Conservation (phyloP, 495 filamentous ascomycete genomes). For the Daldinia bambusicola region DNA sequence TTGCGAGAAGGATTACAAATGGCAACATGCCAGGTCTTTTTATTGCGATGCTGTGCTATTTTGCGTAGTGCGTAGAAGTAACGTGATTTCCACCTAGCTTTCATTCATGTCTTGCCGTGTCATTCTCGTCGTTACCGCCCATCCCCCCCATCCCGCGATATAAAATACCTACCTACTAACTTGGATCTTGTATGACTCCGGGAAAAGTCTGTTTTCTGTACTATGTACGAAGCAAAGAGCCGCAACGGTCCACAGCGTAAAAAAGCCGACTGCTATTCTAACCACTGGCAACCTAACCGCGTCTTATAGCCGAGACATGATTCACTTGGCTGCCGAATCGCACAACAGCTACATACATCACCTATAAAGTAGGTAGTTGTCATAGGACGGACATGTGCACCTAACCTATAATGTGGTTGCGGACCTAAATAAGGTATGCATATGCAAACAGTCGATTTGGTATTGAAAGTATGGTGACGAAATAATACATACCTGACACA, state of each 20-base stretch:
- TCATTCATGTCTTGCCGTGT: no score
- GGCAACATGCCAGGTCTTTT: slow-evolving; percentile 24
- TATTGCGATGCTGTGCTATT: background rate
- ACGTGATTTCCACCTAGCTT: background rate
- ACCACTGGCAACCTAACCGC: no score
- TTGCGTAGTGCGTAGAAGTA: background rate
- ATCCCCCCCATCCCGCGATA: no score
- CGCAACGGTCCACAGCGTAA: background rate
- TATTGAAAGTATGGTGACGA: no score
- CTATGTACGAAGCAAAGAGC: background rate
- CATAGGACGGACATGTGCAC: no score
- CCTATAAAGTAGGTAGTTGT: no score
- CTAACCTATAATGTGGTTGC: no score
- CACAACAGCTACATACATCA: background rate
- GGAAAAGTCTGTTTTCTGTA: background rate
- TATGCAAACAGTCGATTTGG: background rate
- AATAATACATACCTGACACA: no score
- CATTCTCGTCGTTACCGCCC: no score
- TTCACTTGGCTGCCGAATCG: background rate
- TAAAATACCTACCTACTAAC: background rate
- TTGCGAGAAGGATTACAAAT: slow-evolving; percentile 33
- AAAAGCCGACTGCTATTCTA: no score
- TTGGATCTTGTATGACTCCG: background rate
- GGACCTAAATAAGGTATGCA: no score
- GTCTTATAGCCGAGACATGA: background rate